Base-by-base conservation (phyloP, 768 basidiomycete genomes). In the Phylloporus arenicola region DNA sequence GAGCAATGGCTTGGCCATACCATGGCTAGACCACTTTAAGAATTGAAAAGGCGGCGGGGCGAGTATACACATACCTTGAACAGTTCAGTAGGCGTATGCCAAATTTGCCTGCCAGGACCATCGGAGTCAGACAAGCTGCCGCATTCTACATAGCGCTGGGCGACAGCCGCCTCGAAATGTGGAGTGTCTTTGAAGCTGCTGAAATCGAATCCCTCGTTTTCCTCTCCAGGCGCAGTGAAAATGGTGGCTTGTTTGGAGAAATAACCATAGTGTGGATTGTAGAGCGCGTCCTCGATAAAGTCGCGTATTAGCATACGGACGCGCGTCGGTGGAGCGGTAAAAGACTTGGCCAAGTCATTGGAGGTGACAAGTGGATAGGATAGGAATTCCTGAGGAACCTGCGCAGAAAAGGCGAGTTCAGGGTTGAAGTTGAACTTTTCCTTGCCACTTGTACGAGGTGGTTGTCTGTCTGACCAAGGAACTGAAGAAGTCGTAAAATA, bases 41-140 rank as follows among this genome's bases (percentile, higher is more conserved):
- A 19, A 19, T 25, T 20, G 39, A 47, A 45, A 31, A 10, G 19
- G 29, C 6, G 9, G 27, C 6, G 33, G 34, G 41, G 24, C 33
- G 44, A 42, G 27, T 9, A 38, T 7, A 29, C 24, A 20, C 50
- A 30, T 50, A 94, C 96, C 82, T 94, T 92, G 76, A 99, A 97
- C 27, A 99, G 69, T 64, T 98, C 96, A 0, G 92, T 95, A 1
- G 96, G 96, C 2, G 96, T 99, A 69, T 99, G 96, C 96, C 96
- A 99, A 47, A 99, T 73, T 70, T 99, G 95, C 61, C 82, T 79
- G 6, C 92, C 90, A 19, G 85, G 84, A 10, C 86, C 87, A 33
- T 81, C 75, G 50, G 69, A 70, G 55, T 71, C 75, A n/a, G 56
- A 60, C 58, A 83, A 78, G 27, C 72, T 69, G 14, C 86, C 86